Conservation (phyloP, 2,329 filamentous ascomycete species). For the Clarireedia monteithiana region DNA sequence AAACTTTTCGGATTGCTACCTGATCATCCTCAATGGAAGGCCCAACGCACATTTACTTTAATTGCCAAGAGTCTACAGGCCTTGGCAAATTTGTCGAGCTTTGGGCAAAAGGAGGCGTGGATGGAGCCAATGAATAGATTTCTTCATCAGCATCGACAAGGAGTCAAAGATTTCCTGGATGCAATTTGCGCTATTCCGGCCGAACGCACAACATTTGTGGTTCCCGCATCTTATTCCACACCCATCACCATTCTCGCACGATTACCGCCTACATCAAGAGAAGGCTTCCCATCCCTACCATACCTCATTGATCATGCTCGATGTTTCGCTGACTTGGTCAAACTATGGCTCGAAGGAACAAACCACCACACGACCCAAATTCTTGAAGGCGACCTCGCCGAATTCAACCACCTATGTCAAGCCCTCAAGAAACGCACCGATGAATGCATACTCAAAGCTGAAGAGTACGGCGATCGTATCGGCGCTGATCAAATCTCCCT, state of each 20-base stretch:
- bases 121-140: conserved; percentile 99
- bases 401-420: conserved; percentile 28
- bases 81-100: conserved; percentile 81
- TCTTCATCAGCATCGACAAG: conserved; percentile 62
- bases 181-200: conserved; percentile 75
- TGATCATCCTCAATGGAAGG: conserved; percentile 75
- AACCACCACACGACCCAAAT: conserved; percentile 11
- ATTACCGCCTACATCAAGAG: conserved; percentile 69
- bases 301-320: conserved; percentile 87
- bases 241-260: conserved; percentile 84
- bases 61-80: conserved; percentile 91
- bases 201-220: conserved; percentile 53
- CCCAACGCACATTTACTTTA: conserved; percentile 81
- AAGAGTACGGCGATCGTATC: conserved; percentile 16
- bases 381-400: conserved; percentile 25
- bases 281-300: conserved; percentile 88
- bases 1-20: conserved; percentile 80
- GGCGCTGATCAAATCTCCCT: conserved; percentile 18
- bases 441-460: conserved; percentile 27
- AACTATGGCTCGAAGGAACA: conserved; percentile 62
- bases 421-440: conserved; percentile 26
- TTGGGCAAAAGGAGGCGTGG: conserved; percentile 94
- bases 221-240: conserved; percentile 83
- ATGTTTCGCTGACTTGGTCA: conserved; percentile 76
- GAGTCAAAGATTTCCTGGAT: conserved; percentile 84